Conservation (phyloP, 768 basidiomycete species). For the Tremella yokohamensis region DNA sequence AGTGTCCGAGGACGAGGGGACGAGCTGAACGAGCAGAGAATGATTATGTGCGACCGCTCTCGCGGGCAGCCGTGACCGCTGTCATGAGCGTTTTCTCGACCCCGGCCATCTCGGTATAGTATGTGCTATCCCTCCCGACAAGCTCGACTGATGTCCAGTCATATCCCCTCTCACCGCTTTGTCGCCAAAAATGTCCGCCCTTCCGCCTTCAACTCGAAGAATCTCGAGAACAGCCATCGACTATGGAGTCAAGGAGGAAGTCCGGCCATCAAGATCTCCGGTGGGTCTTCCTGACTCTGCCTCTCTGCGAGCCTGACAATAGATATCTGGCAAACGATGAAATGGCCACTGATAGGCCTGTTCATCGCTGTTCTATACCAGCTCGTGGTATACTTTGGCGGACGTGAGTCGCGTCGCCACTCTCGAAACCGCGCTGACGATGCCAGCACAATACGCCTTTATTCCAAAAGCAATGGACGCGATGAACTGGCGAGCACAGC, state of each 20-base stretch:
- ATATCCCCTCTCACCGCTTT: conserved; percentile 44
- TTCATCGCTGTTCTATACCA: conserved; percentile 37
- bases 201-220: conserved; percentile 28
- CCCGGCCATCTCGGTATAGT: conserved; percentile 45
- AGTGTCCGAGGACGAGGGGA: not conserved
- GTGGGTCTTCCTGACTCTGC: conserved; percentile 14
- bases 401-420: conserved; percentile 26
- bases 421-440: not conserved
- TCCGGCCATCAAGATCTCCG: conserved; percentile 24
- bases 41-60: conserved; percentile 48
- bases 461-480: conserved; percentile 29
- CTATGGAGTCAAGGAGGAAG: conserved; percentile 40
- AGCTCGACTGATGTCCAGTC: conserved; percentile 22
- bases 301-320: not conserved
- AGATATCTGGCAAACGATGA: conserved; percentile 26
- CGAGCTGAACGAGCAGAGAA: conserved; percentile 22
- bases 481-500: conserved; percentile 9
- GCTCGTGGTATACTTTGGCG: conserved; percentile 22
- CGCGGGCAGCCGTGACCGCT: conserved; percentile 41
- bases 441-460: conserved; percentile 34
- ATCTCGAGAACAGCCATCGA: conserved; percentile 38
- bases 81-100: conserved; percentile 41
- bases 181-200: conserved; percentile 37
- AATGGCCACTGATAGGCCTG: conserved; percentile 27
- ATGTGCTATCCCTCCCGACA: conserved; percentile 12